Conservation (phyloP, 2,329 filamentous ascomycete genomes). For the Teratosphaeria nubilosa region DNA sequence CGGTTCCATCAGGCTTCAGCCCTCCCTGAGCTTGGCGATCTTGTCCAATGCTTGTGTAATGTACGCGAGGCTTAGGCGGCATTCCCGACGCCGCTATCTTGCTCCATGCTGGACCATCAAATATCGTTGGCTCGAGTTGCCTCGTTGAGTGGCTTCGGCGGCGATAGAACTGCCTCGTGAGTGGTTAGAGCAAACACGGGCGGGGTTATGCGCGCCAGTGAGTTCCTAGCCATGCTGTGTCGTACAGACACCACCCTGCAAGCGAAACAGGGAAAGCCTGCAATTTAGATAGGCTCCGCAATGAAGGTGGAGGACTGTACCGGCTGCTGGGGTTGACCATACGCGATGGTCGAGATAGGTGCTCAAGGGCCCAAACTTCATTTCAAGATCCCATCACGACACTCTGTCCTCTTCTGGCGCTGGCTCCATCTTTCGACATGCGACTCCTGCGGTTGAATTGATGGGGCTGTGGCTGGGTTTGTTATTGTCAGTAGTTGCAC, state of each 20-base stretch:
- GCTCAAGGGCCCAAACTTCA: not conserved
- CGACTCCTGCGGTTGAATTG: not conserved
- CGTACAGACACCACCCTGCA: not conserved
- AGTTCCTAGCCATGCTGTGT: not conserved
- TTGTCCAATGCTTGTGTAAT: not conserved
- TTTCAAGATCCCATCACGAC: not conserved
- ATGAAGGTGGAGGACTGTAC: not conserved
- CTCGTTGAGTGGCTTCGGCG: no score
- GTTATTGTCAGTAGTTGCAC: not conserved
- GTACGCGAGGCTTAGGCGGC: not conserved
- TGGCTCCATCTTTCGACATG: not conserved
- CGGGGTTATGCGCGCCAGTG: not conserved
- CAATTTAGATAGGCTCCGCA: not conserved
- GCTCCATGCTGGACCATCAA: not conserved
- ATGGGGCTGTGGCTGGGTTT: not conserved
- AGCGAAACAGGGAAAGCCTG: not conserved
- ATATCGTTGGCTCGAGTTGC: not conserved
- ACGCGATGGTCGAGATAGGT: not conserved
- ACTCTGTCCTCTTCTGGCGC: not conserved
- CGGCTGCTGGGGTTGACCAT: not conserved
- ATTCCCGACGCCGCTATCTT: not conserved
- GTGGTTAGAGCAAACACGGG: not conserved
- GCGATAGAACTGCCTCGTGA: no score
- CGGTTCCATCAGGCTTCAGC: not conserved
- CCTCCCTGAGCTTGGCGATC: not conserved